Conservation (phyloP, 73 alveolate species). For the Uronychia setigera region DNA sequence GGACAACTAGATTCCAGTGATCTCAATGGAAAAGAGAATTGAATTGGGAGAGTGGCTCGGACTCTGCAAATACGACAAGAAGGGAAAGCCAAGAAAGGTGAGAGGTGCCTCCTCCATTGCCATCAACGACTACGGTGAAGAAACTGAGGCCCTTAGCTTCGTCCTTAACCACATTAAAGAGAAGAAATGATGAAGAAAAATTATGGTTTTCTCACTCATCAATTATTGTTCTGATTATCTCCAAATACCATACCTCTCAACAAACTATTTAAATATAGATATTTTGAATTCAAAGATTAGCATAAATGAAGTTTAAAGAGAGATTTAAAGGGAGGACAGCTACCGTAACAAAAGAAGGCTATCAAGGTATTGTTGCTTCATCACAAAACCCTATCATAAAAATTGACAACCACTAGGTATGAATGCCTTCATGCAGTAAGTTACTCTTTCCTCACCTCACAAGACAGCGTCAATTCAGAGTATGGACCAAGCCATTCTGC, state of each 20-base stretch:
- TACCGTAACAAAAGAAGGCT: background rate
- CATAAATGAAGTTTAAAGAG: too few relatives aligned
- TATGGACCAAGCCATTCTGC: background rate
- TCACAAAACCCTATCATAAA: background rate
- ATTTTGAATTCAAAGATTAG: too few relatives aligned
- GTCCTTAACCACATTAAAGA: constrained; percentile 66
- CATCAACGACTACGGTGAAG: constrained; percentile 87
- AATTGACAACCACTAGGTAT: background rate
- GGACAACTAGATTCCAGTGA: constrained; percentile 63
- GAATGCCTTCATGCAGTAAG: background rate
- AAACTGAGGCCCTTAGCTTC: constrained; percentile 69
- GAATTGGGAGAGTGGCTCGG: constrained; percentile 90
- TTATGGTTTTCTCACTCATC: too few relatives aligned
- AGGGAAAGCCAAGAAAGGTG: constrained; percentile 78
- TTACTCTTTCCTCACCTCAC: background rate
- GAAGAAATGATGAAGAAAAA: too few relatives aligned
- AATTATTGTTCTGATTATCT: too few relatives aligned
- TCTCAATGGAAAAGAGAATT: constrained; percentile 69
- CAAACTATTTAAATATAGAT: too few relatives aligned
- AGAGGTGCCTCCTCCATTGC: constrained; percentile 85
- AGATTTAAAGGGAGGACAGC: background rate
- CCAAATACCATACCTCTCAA: too few relatives aligned
- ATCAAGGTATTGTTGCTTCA: background rate
- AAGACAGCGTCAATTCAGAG: background rate
- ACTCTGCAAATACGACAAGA: constrained; percentile 83